Evolutionary conservation across 352 stramenopile species (phyloP), one percentile per base, ranked within the genome.

Genomic region (Pythium oligandrum): DNA sequence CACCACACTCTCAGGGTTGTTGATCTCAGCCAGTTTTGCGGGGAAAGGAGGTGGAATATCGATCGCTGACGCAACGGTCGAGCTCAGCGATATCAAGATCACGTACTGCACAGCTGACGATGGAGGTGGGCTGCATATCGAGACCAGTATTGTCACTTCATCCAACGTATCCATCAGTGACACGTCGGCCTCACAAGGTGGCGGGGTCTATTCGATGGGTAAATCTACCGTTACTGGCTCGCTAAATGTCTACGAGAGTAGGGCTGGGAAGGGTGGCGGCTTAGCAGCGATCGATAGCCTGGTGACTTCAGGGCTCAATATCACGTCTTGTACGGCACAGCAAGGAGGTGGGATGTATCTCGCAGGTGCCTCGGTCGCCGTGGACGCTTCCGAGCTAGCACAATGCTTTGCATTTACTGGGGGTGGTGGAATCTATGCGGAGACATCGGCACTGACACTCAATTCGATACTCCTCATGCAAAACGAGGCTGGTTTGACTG

Each of bases 391-490:
- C 17, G 17, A 26, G 17, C 17, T 26, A 26, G 17, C 17, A 26
- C 17, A 26, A 26, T 26, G 17, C 17, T 26, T 26, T 26, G 46
- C 58, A 6, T 45, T 46, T 17, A 10, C 44, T 11, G 55, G 66
- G 39, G 73, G 72, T 6, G 70, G 77, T 6, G 68, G 63, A 2
- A 53, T 75, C 10, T 71, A 61, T 30, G 60, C 45, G 2, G 4
- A 51, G 0, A 11, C 47, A 37, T 65, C 58, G 4, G 32, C 48
- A 3, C 48, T 65, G 3, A 33, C 31, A 8, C 32, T 60, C 0
- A 54, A 42, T 8, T 26, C 51, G 12, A 46, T 65, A 10, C 47
- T n/a, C 7, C 12, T 66, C 0, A 10, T 35, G 5, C 6, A 37
- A 3, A 17, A 56, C 39, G 26, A 42, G 4, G 60, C 35, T 42